These are phyloP conservation scores for Skeletonema menzelii DNA, from an alignment of 108 stramenopile species.

Conservation along the genomic window DNA sequence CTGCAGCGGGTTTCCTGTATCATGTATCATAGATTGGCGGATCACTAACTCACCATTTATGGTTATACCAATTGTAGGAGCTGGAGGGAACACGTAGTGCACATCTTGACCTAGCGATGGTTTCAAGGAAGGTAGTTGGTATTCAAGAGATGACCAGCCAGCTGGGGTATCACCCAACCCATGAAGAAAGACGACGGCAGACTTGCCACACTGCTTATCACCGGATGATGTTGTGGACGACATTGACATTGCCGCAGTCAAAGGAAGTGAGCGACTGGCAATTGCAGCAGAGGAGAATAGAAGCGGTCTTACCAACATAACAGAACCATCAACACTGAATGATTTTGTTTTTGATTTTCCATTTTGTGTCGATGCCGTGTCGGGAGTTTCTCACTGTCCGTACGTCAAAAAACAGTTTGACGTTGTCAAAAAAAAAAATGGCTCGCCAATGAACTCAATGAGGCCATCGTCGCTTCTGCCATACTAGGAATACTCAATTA, in stretches of 20 bases:
- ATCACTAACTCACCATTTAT: constrained; percentile 71
- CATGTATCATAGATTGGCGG: too few relatives aligned
- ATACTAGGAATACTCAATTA: too few relatives aligned
- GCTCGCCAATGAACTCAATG: background rate
- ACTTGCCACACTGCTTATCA: constrained; percentile 15
- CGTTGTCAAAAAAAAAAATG: too few relatives aligned
- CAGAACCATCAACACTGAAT: background rate
- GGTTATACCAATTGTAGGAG: constrained; percentile 75
- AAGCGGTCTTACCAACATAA: background rate
- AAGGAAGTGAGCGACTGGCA: constrained; percentile 2
- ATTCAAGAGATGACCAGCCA: constrained; percentile 71
- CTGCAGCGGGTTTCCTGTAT: too few relatives aligned
- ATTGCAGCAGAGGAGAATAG: constrained; percentile 3
- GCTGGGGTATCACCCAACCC: constrained; percentile 73
- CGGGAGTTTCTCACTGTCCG: background rate
- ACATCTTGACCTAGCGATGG: constrained; percentile 52
- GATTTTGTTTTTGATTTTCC: background rate
- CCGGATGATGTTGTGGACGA: constrained; percentile 14
- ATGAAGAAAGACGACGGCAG: constrained; percentile 78
- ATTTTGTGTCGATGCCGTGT: background rate
- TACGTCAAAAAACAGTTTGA: background rate
- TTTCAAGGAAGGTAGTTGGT: constrained; percentile 50
- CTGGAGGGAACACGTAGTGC: constrained; percentile 77
- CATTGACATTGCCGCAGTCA: constrained; percentile 8
- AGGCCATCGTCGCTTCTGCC: too few relatives aligned